A percentile compares a stretch with the other conserved stretches of the same genome.
Conservation (phyloP, 176 grass and related monocot genomes). For the Juncus inflexus region DNA sequence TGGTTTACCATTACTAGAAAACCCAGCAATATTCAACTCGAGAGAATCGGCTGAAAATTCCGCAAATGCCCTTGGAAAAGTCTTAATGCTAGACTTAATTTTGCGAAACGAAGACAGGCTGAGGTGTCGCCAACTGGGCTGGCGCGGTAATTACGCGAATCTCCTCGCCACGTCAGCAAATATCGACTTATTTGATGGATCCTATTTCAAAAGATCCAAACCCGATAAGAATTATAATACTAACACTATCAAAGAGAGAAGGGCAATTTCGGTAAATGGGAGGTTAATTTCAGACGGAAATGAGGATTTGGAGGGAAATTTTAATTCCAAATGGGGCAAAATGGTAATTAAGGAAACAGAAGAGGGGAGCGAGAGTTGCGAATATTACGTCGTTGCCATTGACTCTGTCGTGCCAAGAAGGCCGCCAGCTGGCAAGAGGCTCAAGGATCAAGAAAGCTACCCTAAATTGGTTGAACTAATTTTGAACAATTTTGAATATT, state of each 20-base stretch:
- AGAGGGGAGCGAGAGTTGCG: constrained; percentile 32
- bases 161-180: constrained; percentile 63
- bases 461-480: constrained; percentile 77
- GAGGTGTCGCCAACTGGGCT: constrained; percentile 72
- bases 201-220: constrained; percentile 31
- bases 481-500: constrained; percentile 71
- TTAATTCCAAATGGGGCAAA: background rate
- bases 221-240: constrained; percentile 46
- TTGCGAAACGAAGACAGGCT: constrained; percentile 93
- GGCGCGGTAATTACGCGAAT: constrained; percentile 95
- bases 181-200: constrained; percentile 49
- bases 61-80: constrained; percentile 78
- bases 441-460: constrained; percentile 83
- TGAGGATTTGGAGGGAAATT: background rate
- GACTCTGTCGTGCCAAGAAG: constrained; percentile 84
- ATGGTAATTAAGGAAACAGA: constrained; percentile 21
- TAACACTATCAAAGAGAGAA: constrained; percentile 41
- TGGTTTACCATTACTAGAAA: constrained; percentile 74
- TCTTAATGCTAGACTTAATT: constrained; percentile 81
- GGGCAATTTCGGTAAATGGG: constrained; percentile 67
- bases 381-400: constrained; percentile 74
- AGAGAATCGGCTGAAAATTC: constrained; percentile 59
- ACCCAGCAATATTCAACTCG: constrained; percentile 52
- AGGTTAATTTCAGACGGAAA: constrained; percentile 46
- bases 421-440: constrained; percentile 68